Evolutionary conservation across 2,329 filamentous ascomycete genomes (phyloP).

Genomic region (Colletotrichum chlorophyti): DNA sequence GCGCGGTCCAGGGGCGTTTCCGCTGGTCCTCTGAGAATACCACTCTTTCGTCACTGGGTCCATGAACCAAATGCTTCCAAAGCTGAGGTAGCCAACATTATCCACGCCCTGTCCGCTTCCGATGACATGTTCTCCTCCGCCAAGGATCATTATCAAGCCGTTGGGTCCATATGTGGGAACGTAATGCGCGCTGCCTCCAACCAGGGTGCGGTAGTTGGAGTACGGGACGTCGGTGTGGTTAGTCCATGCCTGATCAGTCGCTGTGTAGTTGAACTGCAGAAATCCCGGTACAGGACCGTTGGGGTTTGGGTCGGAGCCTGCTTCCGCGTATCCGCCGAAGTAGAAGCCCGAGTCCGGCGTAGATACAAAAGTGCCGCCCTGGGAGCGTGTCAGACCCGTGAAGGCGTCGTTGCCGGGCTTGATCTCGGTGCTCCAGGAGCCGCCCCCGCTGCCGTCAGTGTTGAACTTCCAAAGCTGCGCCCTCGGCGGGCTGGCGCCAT

Average conservation of each 20-base stretch:
- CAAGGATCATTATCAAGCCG: constrained; percentile 25
- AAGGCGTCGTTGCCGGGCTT: constrained; percentile 16
- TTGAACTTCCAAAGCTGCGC: constrained; percentile 26
- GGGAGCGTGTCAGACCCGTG: constrained; percentile 5
- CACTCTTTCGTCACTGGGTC: constrained; percentile 27
- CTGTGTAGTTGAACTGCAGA: constrained; percentile 26
- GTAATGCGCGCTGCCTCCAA: constrained; percentile 20
- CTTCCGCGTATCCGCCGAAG: constrained; percentile 22
- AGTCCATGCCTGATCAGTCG: constrained; percentile 12
- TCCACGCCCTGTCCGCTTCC: background rate
- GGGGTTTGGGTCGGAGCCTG: constrained; percentile 1
- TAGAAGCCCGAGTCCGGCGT: constrained; percentile 25
- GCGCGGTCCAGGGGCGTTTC: constrained; percentile 19
- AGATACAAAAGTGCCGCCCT: constrained; percentile 20
- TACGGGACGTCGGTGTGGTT: constrained; percentile 20
- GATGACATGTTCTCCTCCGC: constrained; percentile 9
- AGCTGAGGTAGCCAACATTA: constrained; percentile 19
- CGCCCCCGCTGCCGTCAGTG: constrained; percentile 22
- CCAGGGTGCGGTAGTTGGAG: constrained; percentile 18
- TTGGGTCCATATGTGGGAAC: constrained; percentile 23
- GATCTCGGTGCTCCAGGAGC: constrained; percentile 25
- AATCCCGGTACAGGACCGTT: constrained; percentile 13
- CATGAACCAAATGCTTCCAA: constrained; percentile 24
- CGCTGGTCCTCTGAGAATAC: constrained; percentile 27
- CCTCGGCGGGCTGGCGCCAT: background rate